phyloP scores from a whole-genome alignment of 2,329 filamentous ascomycete species.

The Zarea fungicola region DNA sequence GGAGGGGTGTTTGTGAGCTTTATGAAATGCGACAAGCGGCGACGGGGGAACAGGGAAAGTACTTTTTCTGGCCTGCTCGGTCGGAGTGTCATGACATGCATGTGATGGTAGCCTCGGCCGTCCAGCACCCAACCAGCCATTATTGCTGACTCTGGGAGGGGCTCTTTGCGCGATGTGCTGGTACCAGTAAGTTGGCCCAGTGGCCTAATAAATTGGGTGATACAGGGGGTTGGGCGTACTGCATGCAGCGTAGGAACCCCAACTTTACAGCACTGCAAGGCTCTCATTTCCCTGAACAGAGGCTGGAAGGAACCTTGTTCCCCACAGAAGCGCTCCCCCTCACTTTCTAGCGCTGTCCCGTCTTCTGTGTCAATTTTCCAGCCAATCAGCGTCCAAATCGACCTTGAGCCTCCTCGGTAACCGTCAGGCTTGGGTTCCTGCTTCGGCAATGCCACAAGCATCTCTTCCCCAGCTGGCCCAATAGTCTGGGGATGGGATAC shows the following conservation, averaged over 20 bases:
- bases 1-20: slow-evolving; percentile 4
- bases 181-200: no score
- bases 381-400: slow-evolving; percentile 10
- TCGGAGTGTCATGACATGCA: slow-evolving; percentile 15
- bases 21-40: slow-evolving; percentile 7
- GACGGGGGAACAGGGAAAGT: no score
- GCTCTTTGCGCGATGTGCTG: neutral
- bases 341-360: neutral
- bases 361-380: neutral
- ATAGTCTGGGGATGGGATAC: neutral
- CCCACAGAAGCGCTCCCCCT: neutral
- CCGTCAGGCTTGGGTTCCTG: no score
- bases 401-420: slow-evolving; percentile 9
- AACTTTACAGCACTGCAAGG: neutral
- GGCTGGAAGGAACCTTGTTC: no score
- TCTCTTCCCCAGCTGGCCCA: no score
- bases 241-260: neutral
- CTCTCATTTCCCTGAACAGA: no score
- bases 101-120: slow-evolving; percentile 30
- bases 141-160: neutral
- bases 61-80: neutral
- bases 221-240: no score
- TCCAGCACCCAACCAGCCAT: neutral
- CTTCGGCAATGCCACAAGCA: no score
- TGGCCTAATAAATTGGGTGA: no score